Evolutionary conservation across 2,329 filamentous ascomycete species (phyloP).

Genomic region (Purpureocillium lavendulum): DNA sequence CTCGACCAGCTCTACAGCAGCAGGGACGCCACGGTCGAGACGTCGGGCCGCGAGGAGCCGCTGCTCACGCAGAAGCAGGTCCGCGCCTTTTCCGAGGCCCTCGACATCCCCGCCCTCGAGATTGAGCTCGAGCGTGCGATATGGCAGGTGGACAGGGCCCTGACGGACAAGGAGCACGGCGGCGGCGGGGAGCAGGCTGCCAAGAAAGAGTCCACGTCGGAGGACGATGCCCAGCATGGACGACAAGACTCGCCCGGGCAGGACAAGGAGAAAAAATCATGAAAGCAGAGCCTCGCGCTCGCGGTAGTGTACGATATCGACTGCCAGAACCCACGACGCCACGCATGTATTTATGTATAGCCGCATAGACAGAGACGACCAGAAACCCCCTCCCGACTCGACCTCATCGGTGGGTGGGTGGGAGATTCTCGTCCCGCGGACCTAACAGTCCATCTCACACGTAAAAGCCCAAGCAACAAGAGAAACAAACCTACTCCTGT

Average conservation of each 20-base stretch:
- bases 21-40: slow-evolving; percentile 20
- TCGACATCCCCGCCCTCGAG: slow-evolving; percentile 62
- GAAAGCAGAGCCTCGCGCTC: too few relatives aligned
- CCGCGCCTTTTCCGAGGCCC: slow-evolving; percentile 47
- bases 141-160: slow-evolving; percentile 56
- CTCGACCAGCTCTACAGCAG: slow-evolving; percentile 68
- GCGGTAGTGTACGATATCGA: too few relatives aligned
- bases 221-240: background rate
- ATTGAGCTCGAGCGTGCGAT: slow-evolving; percentile 69
- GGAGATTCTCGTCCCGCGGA: background rate
- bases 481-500: too few relatives aligned
- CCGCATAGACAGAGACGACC: background rate
- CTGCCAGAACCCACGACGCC: too few relatives aligned
- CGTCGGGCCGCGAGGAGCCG: slow-evolving; percentile 21
- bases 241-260: background rate
- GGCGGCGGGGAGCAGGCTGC: background rate
- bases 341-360: background rate
- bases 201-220: background rate
- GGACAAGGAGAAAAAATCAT: slow-evolving; percentile 8
- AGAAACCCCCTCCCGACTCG: background rate
- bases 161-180: slow-evolving; percentile 25
- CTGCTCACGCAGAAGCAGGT: slow-evolving; percentile 45
- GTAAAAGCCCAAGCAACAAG: background rate
- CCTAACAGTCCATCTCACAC: too few relatives aligned
- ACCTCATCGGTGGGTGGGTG: background rate